Conservation (phyloP, 1,139 yeast genomes). For the Diutina ranongensis region DNA sequence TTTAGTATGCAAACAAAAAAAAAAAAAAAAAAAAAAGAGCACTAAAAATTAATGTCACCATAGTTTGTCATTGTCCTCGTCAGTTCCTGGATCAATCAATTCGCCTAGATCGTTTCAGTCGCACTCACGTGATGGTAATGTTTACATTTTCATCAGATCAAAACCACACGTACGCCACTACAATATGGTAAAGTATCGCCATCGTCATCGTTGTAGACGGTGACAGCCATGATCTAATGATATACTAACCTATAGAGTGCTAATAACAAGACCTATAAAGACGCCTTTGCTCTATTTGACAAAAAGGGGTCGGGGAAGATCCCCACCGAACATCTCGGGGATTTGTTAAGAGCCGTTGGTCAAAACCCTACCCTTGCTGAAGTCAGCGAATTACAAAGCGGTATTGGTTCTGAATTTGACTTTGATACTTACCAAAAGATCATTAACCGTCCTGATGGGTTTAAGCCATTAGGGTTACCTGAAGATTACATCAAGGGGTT, state of each 20-base stretch:
- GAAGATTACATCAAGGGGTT: constrained; percentile 96
- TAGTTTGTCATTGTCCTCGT: neutral
- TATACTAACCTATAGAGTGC: constrained; percentile 19
- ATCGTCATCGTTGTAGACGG: neutral
- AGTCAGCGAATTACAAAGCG: constrained; percentile 59
- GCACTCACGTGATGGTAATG: neutral
- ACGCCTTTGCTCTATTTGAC: constrained; percentile 95
- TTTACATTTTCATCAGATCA: constrained; percentile 1
- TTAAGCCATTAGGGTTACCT: constrained; percentile 83
- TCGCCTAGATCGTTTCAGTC: too few relatives aligned
- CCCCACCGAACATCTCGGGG: constrained; percentile 82
- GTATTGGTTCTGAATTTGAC: constrained; percentile 39
- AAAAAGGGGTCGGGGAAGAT: constrained; percentile 93
- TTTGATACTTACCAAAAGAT: constrained; percentile 70
- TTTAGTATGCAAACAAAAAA: too few relatives aligned
- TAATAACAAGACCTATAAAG: constrained; percentile 63
- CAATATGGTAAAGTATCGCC: neutral
- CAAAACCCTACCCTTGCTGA: constrained; percentile 96
- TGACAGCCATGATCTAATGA: neutral
- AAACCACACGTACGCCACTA: neutral
- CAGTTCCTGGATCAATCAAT: too few relatives aligned
- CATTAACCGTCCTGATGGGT: constrained; percentile 81
- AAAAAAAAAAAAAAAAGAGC: too few relatives aligned
- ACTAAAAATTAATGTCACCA: too few relatives aligned
- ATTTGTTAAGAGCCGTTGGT: constrained; percentile 90